Evolutionary conservation across 2,329 filamentous ascomycete species (phyloP), one percentile per base, ranked within the genome.

Genomic region (Juglanconis sp.): DNA sequence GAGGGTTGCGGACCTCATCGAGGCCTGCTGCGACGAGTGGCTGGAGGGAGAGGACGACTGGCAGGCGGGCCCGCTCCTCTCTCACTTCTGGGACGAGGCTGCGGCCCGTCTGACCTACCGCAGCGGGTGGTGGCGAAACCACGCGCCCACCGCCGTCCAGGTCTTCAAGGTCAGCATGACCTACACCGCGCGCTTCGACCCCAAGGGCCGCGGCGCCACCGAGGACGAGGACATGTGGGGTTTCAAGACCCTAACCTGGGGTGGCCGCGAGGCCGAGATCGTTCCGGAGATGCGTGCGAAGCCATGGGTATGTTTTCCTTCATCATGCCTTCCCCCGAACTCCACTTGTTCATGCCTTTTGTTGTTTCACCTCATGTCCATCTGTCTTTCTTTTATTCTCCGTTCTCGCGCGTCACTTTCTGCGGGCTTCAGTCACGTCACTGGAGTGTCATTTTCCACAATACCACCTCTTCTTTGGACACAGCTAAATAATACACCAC

Each of bases 1-100:
- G 10, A 54, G 58, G 17, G 46, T 63, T 3, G 61, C 61, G 31
- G 51, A 63, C 5, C 10, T 63, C n/a, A 54, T 63, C 31, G 61
- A 63, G 35, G 52, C 31, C 3, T 63, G 61, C 32, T 40, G 52
- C 9, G 61, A 63, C 5, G 61, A 63, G 35, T 63, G 61, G 61
- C 58, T 63, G 11, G 58, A 61, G 2, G 46, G 46, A 48, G 13
- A 48, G 46, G 46, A 24, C 36, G 40, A 38, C 4, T 63, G 61
- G 58, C 61, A 63, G 52, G 58, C 54, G 4, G 32, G 53, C 8
- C 32, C 58, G 9, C 15, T 63, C 30, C 53, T 24, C 5, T 15
- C 47, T 15, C 6, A 35, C 1, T 63, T 63, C 51, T 63, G 61
- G 61, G 30, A 17, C 8, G 40, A 48, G 1, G 58, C 42, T 5